Base-by-base conservation (phyloP, 768 basidiomycete genomes). In the Collybia sordida region DNA sequence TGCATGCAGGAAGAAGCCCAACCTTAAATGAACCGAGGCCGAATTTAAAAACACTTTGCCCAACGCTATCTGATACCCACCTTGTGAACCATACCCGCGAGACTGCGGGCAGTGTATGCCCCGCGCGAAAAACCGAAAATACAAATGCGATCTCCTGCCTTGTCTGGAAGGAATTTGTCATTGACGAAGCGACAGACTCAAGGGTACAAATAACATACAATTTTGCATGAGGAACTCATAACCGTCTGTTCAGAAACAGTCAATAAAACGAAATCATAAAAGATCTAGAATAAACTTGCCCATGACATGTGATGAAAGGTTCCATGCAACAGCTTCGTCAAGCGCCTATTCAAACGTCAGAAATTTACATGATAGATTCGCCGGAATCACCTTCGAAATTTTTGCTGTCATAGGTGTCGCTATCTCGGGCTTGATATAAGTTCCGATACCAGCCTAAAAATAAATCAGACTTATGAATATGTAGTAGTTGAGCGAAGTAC, bases 151-250 rank as follows among this genome's bases (percentile, higher is more conserved):
- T 85, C 82, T 2, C 75, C 77, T 2, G 63, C 62, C 19, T 64
- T 65, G 52, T 79, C 77, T 79, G 42, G 18, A 42, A 8, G 17
- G 31, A 19, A 19, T 12, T 35, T 31, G 24, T 34, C 14, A 21
- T 9, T 34, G 25, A 28, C 7, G 19, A 11, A 24, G 17, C 40
- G 18, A 27, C 15, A 19, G 28, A 22, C 11, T n/a, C 9, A 31
- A 21, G 23, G 19, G 23, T 23, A 18, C 14, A 19, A n/a, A 15
- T 5, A 2, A 62, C 67, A 17, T 55, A 77, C 78, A 82, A 51
- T 80, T 80, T 44, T 81, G 75, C 82, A 83, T 83, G 40, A 84
- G 60, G 55, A 82, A 84, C 54, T 75, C 73, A 47, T 83, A 82
- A 1, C 81, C 82, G 35, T 69, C 80, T 77, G 39, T 6, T 22